Percentiles rank a stretch among this genome's conserved stretches.
These are phyloP conservation scores for Bacidia rubella DNA, from an alignment of 495 filamentous ascomycete species.

Conservation along the genomic window DNA sequence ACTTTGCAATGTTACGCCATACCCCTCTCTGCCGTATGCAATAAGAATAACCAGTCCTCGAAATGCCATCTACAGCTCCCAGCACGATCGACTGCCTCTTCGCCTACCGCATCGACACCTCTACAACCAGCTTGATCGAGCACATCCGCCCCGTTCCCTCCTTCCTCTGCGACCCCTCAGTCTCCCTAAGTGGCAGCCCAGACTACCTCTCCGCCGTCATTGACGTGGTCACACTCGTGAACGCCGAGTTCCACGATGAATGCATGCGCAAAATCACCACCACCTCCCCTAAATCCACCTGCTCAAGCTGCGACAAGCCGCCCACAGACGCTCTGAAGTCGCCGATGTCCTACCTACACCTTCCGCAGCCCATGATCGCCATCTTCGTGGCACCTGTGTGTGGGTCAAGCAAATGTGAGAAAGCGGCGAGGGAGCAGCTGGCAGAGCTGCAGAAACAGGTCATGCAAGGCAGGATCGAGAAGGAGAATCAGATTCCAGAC, in stretches of 20 bases:
- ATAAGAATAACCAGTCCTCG: too few relatives aligned
- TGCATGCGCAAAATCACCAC: constrained; percentile 3
- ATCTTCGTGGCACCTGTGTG: constrained; percentile 6
- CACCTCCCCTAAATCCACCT: not conserved
- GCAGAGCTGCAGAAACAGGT: not conserved
- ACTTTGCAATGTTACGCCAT: too few relatives aligned
- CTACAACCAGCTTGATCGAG: not conserved
- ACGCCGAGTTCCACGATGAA: constrained; percentile 9
- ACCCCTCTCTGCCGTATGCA: too few relatives aligned
- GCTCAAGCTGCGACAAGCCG: constrained; percentile 4
- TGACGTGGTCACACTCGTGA: constrained; percentile 10
- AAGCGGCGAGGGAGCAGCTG: not conserved
- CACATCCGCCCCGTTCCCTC: constrained; percentile 8
- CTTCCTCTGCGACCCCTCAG: constrained; percentile 7
- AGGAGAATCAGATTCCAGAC: not conserved
- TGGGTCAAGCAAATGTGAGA: constrained; percentile 1
- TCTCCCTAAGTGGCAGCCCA: not conserved
- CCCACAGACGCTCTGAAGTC: constrained; percentile 8
- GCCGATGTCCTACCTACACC: constrained; percentile 8
- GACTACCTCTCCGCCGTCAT: constrained; percentile 4
- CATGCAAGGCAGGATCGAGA: not conserved
- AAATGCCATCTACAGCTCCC: too few relatives aligned
- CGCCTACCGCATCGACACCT: constrained; percentile 3
- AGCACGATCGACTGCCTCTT: constrained; percentile 7
- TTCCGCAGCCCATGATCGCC: constrained; percentile 8